These are phyloP conservation scores for Oropetium thomaeum DNA, from an alignment of 176 grass and related monocot species.

Conservation along the genomic window DNA sequence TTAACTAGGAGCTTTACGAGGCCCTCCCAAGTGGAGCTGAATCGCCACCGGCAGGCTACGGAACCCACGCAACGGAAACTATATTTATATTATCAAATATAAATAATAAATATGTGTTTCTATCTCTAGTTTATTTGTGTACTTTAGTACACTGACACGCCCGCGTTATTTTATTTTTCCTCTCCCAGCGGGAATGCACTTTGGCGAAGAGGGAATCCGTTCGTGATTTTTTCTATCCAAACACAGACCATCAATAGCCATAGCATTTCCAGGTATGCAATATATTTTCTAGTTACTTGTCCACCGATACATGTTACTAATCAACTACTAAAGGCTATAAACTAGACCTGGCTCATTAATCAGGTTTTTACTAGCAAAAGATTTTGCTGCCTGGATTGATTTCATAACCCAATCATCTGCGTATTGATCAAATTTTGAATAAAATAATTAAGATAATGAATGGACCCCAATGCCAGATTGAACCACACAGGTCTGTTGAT, in stretches of 20 bases:
- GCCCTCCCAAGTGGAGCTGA: too few relatives aligned
- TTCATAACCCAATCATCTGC: not conserved
- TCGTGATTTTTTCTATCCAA: too few relatives aligned
- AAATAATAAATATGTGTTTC: too few relatives aligned
- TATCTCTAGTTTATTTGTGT: too few relatives aligned
- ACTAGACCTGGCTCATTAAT: not conserved
- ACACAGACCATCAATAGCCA: not conserved
- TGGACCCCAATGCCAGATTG: not conserved
- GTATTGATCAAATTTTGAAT: not conserved
- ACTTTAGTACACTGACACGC: too few relatives aligned
- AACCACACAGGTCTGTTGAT: not conserved
- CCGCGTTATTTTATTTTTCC: too few relatives aligned
- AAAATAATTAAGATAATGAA: slow-evolving; percentile 20
- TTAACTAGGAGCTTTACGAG: too few relatives aligned
- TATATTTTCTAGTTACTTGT: not conserved
- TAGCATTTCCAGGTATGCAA: slow-evolving; percentile 4
- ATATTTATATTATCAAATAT: too few relatives aligned
- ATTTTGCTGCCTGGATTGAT: not conserved
- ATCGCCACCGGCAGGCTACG: too few relatives aligned
- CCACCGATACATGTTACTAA: not conserved
- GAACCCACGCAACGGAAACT: too few relatives aligned
- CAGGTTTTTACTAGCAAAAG: not conserved
- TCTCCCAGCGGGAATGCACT: too few relatives aligned
- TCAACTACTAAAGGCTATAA: not conserved
- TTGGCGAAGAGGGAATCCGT: too few relatives aligned